phyloP scores from a whole-genome alignment of 306 rosid genomes.

The Begonia masoniana region DNA sequence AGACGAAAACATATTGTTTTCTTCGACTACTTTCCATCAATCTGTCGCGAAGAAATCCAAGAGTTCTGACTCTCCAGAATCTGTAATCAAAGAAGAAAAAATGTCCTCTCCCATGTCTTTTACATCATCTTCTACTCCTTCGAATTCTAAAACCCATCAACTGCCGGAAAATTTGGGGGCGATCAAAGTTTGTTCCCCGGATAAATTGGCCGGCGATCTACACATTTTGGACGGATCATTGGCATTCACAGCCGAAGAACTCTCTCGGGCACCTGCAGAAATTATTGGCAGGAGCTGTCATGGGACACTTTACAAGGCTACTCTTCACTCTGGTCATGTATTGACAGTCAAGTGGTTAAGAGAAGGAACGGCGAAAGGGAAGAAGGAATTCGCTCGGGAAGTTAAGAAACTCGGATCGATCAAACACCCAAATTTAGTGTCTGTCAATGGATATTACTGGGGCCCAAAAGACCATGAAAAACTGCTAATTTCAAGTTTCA shows the following conservation, averaged over 20 bases:
- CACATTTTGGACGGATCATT: constrained; percentile 53
- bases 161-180: constrained; percentile 29
- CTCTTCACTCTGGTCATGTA: constrained; percentile 48
- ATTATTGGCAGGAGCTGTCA: constrained; percentile 67
- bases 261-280: constrained; percentile 67
- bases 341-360: constrained; percentile 65
- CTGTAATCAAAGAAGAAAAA: constrained; percentile 27
- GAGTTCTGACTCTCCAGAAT: constrained; percentile 19
- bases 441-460: constrained; percentile 58
- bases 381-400: constrained; percentile 67
- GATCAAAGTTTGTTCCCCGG: constrained; percentile 36
- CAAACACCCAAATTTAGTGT: constrained; percentile 60
- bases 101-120: constrained; percentile 37
- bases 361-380: constrained; percentile 74
- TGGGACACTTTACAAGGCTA: constrained; percentile 64
- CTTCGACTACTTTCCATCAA: constrained; percentile 17
- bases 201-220: constrained; percentile 51
- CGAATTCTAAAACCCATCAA: constrained; percentile 38
- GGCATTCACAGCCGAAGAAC: constrained; percentile 57
- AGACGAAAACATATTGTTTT: constrained; percentile 19
- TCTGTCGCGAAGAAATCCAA: constrained; percentile 14
- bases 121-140: constrained; percentile 43
- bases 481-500: constrained; percentile 43
- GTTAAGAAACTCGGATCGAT: constrained; percentile 63
- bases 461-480: constrained; percentile 69